phyloP scores from a whole-genome alignment of 352 stramenopile genomes.

The Nothophytophthora sp. region DNA sequence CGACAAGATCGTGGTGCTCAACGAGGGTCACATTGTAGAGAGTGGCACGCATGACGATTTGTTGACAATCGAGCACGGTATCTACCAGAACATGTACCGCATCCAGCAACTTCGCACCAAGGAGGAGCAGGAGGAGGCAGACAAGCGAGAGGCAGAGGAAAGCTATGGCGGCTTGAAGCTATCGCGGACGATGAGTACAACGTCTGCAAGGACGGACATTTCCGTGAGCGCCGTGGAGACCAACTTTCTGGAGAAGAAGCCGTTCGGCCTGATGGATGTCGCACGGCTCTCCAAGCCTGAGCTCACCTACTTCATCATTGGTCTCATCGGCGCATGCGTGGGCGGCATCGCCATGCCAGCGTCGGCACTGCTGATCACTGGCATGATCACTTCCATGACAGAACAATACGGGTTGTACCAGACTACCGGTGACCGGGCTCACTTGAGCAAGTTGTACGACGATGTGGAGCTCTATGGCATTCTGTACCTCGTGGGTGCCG shows the following conservation, averaged over 20 bases:
- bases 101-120: constrained; percentile 36
- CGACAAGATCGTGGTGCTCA: constrained; percentile 48
- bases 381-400: constrained; percentile 50
- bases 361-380: constrained; percentile 38
- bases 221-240: constrained; percentile 15
- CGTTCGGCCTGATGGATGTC: constrained; percentile 11
- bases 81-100: constrained; percentile 84
- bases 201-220: constrained; percentile 20
- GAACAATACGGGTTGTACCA: constrained; percentile 43
- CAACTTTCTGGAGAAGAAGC: constrained; percentile 17
- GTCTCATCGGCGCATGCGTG: constrained; percentile 12
- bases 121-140: constrained; percentile 11
- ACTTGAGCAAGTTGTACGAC: constrained; percentile 39
- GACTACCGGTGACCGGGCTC: constrained; percentile 11
- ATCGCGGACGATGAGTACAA: constrained; percentile 7
- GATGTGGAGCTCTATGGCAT: constrained; percentile 24
- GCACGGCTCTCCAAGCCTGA: constrained; percentile 7
- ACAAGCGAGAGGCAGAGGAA: neutral
- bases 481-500: constrained; percentile 34
- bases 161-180: constrained; percentile 1
- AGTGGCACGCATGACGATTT: constrained; percentile 35
- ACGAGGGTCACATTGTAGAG: constrained; percentile 32
- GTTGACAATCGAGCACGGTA: constrained; percentile 52
- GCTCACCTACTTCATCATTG: constrained; percentile 20
- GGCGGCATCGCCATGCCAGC: constrained; percentile 36